These are phyloP conservation scores for Haplosporangium sp. DNA, from an alignment of 371 early-diverging fungal genomes.

Conservation along the genomic window DNA sequence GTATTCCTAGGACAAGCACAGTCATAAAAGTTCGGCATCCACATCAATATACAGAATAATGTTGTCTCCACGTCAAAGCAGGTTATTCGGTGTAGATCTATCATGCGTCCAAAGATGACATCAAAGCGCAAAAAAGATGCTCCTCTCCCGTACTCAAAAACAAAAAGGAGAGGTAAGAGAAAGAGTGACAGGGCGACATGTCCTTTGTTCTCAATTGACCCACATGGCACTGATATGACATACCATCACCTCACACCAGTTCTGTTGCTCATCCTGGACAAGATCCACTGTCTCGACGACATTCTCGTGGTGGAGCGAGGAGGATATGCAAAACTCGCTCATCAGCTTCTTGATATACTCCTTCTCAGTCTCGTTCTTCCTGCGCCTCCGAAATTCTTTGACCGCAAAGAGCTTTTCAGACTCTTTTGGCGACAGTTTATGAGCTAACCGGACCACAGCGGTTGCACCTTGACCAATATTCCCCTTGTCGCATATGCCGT, in stretches of 20 bases:
- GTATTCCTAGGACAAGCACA: conserved; percentile 57
- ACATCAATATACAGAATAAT: too few relatives aligned
- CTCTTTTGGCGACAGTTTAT: conserved; percentile 59
- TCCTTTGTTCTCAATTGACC: neutral
- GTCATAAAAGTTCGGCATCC: neutral
- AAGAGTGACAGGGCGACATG: too few relatives aligned
- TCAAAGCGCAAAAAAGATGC: too few relatives aligned
- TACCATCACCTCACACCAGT: conserved; percentile 96
- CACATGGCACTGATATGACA: conserved; percentile 12
- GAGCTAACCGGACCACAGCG: conserved; percentile 90
- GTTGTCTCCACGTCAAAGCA: too few relatives aligned
- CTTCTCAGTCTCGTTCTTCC: conserved; percentile 85
- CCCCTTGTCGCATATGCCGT: conserved; percentile 82
- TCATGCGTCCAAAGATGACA: too few relatives aligned
- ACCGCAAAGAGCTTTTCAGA: conserved; percentile 86
- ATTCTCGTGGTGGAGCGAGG: conserved; percentile 87
- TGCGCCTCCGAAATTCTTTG: conserved; percentile 91
- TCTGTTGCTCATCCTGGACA: conserved; percentile 82
- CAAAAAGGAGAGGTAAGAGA: too few relatives aligned
- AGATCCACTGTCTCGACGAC: conserved; percentile 93
- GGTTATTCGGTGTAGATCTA: too few relatives aligned
- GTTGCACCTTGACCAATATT: conserved; percentile 92
- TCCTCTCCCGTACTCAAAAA: too few relatives aligned
- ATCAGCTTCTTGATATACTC: conserved; percentile 92
- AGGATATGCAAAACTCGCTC: conserved; percentile 92